Percentiles rank a stretch among this genome's conserved stretches.
These are phyloP conservation scores for Spiromastix sp. DNA, from an alignment of 2,329 filamentous ascomycete species.

Conservation along the genomic window DNA sequence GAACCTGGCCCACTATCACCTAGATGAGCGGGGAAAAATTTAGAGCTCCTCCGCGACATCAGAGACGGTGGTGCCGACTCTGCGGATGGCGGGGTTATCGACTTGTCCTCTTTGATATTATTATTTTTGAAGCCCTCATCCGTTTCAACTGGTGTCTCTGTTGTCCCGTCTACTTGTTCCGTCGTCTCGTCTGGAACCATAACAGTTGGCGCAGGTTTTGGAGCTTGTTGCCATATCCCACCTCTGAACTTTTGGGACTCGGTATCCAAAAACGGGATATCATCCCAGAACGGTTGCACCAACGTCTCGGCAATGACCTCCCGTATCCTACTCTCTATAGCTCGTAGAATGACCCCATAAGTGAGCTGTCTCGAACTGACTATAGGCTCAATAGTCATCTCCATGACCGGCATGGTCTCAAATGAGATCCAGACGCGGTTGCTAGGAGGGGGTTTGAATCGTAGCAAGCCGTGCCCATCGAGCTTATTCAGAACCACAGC, in stretches of 20 bases:
- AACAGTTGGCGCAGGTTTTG: conserved; percentile 30
- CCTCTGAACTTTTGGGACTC: conserved; percentile 68
- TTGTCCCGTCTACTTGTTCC: conserved; percentile 11
- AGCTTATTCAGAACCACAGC: conserved; percentile 76
- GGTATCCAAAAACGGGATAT: conserved; percentile 81
- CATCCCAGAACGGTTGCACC: conserved; percentile 92
- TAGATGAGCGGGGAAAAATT: conserved; percentile 15
- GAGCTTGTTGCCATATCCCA: conserved; percentile 57
- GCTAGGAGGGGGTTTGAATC: conserved; percentile 88
- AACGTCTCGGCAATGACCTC: conserved; percentile 88
- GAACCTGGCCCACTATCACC: conserved; percentile 14
- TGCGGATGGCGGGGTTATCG: conserved; percentile 22
- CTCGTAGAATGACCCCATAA: conserved; percentile 79
- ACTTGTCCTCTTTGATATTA: conserved; percentile 24
- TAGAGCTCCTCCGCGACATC: conserved; percentile 21
- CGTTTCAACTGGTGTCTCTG: conserved; percentile 12
- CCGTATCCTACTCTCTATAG: conserved; percentile 90
- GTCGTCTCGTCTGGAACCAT: conserved; percentile 29
- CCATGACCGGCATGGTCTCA: conserved; percentile 85
- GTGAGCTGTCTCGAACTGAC: conserved; percentile 94
- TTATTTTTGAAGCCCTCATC: conserved; percentile 17
- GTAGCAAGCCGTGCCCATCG: conserved; percentile 73
- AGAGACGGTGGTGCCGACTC: conserved; percentile 16
- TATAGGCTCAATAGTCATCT: conserved; percentile 88
- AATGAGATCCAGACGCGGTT: conserved; percentile 97